Base-by-base conservation (phyloP, 2,329 filamentous ascomycete species). In the Xylogone sp. region DNA sequence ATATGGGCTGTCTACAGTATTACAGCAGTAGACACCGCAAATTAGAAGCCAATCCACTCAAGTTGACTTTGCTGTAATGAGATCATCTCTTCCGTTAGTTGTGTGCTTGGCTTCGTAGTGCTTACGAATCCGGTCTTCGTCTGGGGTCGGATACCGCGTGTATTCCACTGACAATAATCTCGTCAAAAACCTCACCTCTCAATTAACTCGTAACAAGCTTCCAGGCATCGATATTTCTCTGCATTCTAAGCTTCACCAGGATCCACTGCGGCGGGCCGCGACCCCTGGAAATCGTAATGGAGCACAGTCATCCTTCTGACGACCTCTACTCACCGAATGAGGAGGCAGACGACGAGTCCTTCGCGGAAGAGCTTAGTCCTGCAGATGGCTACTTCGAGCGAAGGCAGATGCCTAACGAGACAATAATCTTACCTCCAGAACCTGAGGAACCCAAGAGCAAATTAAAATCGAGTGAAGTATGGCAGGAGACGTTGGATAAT, bases 351-450 rank as follows among this genome's bases (percentile, higher is more conserved):
- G 43, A 21, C 20, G 59, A 63, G 34, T 62, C 60, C 42, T 59
- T 62, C 46, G 63, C 59, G 51, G 55, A 65, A 20, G 59, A 60
- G 21, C 53, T 66, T 12, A 60, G 55, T 42, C 64, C 64, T 10
- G 52, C 56, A 13, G 58, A 65, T 61, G 62, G 64, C 20, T 65
- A 65, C 52, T 66, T 66, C 52, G 53, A 55, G 50, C 55, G 48
- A n/a, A 48, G 49, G 31, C 51, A 56, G 18, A 49, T 55, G 27
- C 48, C 55, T 39, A 39, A 18, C n/a, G 34, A 39, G 13, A 13
- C 34, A 16, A 39, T 39, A 39, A 39, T 16, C n/a, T 18, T 39
- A 4, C 34, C 34, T 5, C 34, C 34, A 39, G 8, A 16, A 45
- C 22, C 12, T 16, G 22, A 21, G 3, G 21, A 45, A 16, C 19